These are phyloP conservation scores for Mucor irregularis DNA, from an alignment of 371 early-diverging fungal genomes.

Conservation along the genomic window DNA sequence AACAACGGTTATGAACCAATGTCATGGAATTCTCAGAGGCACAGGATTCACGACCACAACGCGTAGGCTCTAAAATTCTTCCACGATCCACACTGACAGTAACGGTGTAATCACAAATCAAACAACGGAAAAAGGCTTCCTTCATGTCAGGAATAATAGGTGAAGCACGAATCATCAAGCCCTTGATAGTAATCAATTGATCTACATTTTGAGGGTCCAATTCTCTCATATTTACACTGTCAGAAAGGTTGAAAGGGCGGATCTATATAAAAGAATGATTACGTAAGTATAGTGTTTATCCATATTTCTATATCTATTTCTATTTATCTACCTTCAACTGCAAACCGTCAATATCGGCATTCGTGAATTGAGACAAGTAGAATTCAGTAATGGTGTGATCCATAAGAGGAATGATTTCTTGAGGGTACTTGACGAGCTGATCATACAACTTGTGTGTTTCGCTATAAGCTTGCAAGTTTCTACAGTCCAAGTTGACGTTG, in stretches of 20 bases:
- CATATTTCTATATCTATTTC: background rate
- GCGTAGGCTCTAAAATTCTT: constrained; percentile 90
- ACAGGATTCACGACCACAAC: constrained; percentile 86
- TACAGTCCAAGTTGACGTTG: constrained; percentile 89
- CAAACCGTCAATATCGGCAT: constrained; percentile 53
- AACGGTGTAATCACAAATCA: constrained; percentile 82
- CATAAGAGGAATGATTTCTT: constrained; percentile 97
- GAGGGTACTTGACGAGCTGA: constrained; percentile 94
- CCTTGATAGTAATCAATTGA: constrained; percentile 94
- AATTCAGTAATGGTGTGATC: constrained; percentile 88
- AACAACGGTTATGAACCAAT: constrained; percentile 92
- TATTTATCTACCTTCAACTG: constrained; percentile 21
- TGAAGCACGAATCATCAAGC: constrained; percentile 93
- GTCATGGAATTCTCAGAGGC: constrained; percentile 79
- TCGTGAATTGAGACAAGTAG: constrained; percentile 68
- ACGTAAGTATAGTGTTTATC: background rate
- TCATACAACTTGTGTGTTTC: constrained; percentile 71
- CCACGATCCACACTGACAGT: constrained; percentile 91
- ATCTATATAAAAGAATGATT: constrained; percentile 55
- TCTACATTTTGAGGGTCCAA: constrained; percentile 97
- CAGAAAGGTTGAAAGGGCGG: constrained; percentile 89
- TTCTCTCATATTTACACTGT: constrained; percentile 88
- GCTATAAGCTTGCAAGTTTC: constrained; percentile 76
- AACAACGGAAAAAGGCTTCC: constrained; percentile 90
- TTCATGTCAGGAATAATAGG: constrained; percentile 96